Evolutionary conservation across 2,329 filamentous ascomycete species (phyloP).

Genomic region (Diplodia corticola): DNA sequence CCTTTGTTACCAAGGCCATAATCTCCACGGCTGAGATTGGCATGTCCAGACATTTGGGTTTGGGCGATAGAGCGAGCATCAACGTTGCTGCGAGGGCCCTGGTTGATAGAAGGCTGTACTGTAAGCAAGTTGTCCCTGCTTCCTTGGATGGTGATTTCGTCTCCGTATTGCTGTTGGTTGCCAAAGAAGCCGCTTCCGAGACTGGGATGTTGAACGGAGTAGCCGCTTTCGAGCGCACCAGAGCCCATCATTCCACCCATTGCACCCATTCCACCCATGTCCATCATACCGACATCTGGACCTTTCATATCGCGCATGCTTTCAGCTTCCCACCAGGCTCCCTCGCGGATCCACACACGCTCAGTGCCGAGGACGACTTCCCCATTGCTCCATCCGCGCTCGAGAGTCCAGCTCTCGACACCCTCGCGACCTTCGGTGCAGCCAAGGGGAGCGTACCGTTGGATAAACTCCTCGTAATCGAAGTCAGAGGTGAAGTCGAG

Average conservation of each 20-base stretch:
- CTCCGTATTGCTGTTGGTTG: constrained; percentile 50
- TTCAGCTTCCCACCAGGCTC: constrained; percentile 96
- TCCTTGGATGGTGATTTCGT: constrained; percentile 62
- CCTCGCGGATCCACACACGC: constrained; percentile 92
- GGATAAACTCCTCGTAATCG: constrained; percentile 86
- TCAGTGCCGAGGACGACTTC: constrained; percentile 90
- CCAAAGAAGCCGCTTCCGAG: constrained; percentile 67
- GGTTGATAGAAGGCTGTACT: constrained; percentile 45
- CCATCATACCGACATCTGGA: constrained; percentile 46
- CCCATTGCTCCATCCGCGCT: constrained; percentile 97
- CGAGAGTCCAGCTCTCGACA: constrained; percentile 89
- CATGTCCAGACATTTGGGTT: constrained; percentile 62
- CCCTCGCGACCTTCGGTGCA: constrained; percentile 90
- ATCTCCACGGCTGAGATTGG: constrained; percentile 62
- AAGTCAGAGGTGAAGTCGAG: constrained; percentile 97
- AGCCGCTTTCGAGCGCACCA: constrained; percentile 68
- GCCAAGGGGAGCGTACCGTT: constrained; percentile 78
- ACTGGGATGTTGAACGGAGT: constrained; percentile 60
- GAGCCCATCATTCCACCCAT: constrained; percentile 54
- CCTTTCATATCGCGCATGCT: constrained; percentile 90
- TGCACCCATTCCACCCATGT: constrained; percentile 36
- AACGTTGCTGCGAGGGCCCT: constrained; percentile 48
- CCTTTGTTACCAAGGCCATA: constrained; percentile 88
- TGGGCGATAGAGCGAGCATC: constrained; percentile 50
- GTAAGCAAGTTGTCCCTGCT: constrained; percentile 73